Base-by-base conservation (phyloP, 148 eudicot genomes). In the Rheum nobile region DNA sequence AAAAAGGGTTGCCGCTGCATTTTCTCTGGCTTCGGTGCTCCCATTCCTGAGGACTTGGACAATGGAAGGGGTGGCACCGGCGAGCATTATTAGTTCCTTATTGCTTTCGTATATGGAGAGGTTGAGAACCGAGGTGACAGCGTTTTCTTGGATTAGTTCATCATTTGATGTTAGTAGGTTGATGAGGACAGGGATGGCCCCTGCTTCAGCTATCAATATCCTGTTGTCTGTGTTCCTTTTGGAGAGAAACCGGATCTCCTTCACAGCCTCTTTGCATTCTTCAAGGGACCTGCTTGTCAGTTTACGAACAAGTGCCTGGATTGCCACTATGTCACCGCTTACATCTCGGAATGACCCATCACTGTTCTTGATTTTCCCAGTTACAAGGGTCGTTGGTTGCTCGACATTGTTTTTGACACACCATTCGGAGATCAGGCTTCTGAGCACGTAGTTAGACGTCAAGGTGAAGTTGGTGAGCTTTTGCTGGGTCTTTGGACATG, bases 401-500 rank as follows among this genome's bases (percentile, higher is more conserved):
- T 82, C 76, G 21, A 85, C 47, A 37, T 90, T 86, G 79, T 87
- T 87, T 55, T 91, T 82, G 72, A 87, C 88, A 37, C 92, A 87
- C 97, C 97, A 93, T 72, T 88, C 92, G 34, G 83, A 76, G 24
- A 93, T 88, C 67, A 93, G 65, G 63, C 95, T 91, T 82, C 97
- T 84, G 73, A 93, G 76, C 37, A 79, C 95, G 78, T 88, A 88
- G 73, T 93, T 93, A 28, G 98, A 88, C 1, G 97, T 93, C 24
- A 93, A 86, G 59, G 88, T 88, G 71, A 83, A 81, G 75, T 93
- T 80, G 14, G 80, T 77, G 71, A 93, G 96, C 71, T 86, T 90
- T 67, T 90, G 97, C 75, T 83, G 97, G 52, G 97, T 92, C 82
- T 92, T 92, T 61, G 97, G 97, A 78, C 97, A 92, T 37, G 93